Evolutionary conservation across 1,139 yeast genomes (phyloP), one percentile per base, ranked within the genome.

Genomic region (Zygoascus sp.): DNA sequence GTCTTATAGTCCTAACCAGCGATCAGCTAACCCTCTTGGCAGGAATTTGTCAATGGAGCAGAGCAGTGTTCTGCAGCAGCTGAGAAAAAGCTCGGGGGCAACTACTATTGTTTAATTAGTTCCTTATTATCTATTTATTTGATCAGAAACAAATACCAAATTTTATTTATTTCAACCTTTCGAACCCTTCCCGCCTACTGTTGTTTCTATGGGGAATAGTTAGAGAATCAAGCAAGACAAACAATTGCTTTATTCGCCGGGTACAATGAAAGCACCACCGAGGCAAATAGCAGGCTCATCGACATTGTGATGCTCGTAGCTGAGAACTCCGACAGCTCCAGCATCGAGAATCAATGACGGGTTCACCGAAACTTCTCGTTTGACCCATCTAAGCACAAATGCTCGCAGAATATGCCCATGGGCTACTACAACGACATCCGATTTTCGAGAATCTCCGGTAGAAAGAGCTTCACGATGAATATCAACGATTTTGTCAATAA

Each of bases 381-480:
- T 76, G 23, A 86, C 80, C 97, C 97, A 90, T 53, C 96, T 71
- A 30, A 90, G 87, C 7, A 90, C 94, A 59, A 90, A 80, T 62
- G 92, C 85, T 60, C 97, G 80, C 57, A 90, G 72, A 47, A 90
- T 85, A 61, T 90, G 97, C 40, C 97, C 97, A 61, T 90, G 97
- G 7, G 92, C 97, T 51, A 89, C 84, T 15, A 89, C 81, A 53
- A 89, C 60, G 21, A 89, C 77, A 64, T 90, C 97, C 53, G 88
- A 79, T 9, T 20, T 40, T n/a, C 23, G 37, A 4, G 81, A 66
- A 48, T 70, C 73, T 32, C 75, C 69, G 11, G 70, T 69, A 5
- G 70, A 77, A 48, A 83, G 63, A 3, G 89, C 87, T 48, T 71
- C 64, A 44, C 69, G 67, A 61, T 90, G 97, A 51, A 83, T 66